Percentiles rank a stretch among this genome's conserved stretches.
Evolutionary conservation across 441 rosid species (phyloP).

Genomic region (Bocquillonia castaneifolia): DNA sequence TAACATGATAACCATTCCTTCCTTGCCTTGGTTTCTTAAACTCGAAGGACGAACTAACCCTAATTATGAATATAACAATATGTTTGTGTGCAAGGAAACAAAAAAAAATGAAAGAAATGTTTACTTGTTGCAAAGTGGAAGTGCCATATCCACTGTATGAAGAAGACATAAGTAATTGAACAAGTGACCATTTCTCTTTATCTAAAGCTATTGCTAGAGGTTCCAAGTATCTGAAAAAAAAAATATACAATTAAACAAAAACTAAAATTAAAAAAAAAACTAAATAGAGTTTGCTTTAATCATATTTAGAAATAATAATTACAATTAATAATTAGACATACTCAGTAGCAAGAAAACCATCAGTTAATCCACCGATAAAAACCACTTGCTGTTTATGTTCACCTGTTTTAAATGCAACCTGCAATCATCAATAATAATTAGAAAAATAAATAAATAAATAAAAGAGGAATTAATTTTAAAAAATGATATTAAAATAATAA

Average conservation of each 20-base stretch:
- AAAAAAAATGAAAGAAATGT: background rate
- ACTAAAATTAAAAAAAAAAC: background rate
- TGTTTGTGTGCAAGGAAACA: no score
- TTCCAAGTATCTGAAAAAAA: conserved; percentile 66
- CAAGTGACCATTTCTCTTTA: conserved; percentile 92
- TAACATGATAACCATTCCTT: no score
- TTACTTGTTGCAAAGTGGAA: conserved; percentile 87
- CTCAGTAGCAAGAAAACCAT: conserved; percentile 89
- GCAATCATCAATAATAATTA: background rate
- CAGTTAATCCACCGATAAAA: conserved; percentile 84
- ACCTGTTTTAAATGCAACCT: conserved; percentile 94
- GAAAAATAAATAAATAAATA: background rate
- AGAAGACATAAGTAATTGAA: conserved; percentile 78
- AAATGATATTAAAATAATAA: background rate
- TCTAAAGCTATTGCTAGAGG: conserved; percentile 91
- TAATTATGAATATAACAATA: no score
- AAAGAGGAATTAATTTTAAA: background rate
- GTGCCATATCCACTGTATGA: conserved; percentile 87
- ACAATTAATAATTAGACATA: conserved; percentile 36
- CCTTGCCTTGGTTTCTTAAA: no score
- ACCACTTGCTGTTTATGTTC: conserved; percentile 83
- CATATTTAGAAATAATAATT: background rate
- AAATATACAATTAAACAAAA: background rate
- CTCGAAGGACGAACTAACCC: no score
- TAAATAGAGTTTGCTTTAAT: no score